Conservation (phyloP, 805 yeast genomes). For the Candida bentonensis region DNA sequence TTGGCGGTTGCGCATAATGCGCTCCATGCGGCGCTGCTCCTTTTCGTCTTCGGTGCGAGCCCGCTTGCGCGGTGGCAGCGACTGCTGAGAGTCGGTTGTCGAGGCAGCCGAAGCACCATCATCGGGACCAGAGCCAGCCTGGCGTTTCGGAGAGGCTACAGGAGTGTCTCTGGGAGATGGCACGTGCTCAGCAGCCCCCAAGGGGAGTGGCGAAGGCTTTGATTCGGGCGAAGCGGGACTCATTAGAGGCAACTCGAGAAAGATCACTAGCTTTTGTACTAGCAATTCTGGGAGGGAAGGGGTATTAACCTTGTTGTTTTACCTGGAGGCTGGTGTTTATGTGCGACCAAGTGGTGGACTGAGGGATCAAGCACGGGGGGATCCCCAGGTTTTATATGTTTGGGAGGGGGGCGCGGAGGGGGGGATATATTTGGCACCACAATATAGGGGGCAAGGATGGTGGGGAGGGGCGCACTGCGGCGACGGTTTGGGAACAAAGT, state of each 20-base stretch:
- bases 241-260: too few relatives aligned
- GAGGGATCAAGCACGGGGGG: background rate
- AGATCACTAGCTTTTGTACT: too few relatives aligned
- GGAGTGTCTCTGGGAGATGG: background rate
- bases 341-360: too few relatives aligned
- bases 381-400: background rate
- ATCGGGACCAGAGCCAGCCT: background rate
- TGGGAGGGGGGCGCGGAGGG: background rate
- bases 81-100: background rate
- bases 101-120: background rate
- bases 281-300: too few relatives aligned
- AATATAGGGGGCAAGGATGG: background rate
- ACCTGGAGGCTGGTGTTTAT: too few relatives aligned
- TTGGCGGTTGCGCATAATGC: conserved; percentile 84
- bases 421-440: background rate
- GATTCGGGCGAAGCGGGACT: background rate
- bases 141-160: background rate
- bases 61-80: conserved; percentile 88
- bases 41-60: conserved; percentile 95
- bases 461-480: background rate
- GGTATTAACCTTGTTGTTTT: too few relatives aligned
- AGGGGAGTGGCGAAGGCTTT: background rate
- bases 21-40: conserved; percentile 88
- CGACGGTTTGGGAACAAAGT: background rate
- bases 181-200: background rate